Base-by-base conservation (phyloP, 352 stramenopile genomes). In the Phytophthora pluvialis region DNA sequence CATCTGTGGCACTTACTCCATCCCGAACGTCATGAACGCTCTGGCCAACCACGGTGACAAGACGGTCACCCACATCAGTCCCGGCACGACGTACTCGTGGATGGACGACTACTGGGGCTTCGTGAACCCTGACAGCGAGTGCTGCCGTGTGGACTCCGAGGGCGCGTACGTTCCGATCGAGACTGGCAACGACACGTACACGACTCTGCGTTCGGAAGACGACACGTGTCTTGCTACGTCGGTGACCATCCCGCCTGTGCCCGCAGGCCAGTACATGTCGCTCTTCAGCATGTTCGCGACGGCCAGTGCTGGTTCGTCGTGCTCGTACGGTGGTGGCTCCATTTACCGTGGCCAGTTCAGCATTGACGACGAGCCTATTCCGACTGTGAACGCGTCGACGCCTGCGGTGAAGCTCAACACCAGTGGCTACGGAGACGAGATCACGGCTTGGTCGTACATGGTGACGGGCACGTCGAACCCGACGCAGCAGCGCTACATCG, bases 221-320 rank as follows among this genome's bases (percentile, higher is more conserved):
- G 54, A 60, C n/a, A 75, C 76, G 11, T 88, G 80, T 32, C 59
- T 89, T 15, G 51, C 77, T 35, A 59, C 74, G 25, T 60, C 64
- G 50, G 53, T 79, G 36, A 67, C 50, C 0, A 52, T 77, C 2
- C 80, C 81, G 10, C 78, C 81, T 32, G 77, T 90, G 3, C 75
- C 83, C 1, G 44, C n/a, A 75, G 16, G 59, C 74, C 69, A 75
- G 50, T 92, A 81, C 75, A 90, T 89, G 75, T 88, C 77, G 21
- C 75, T 90, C 50, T 92, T 92, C 58, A 82, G 78, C 47, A 90
- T 92, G 68, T 92, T 92, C 52, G 66, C 78, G 4, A 86, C 65
- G 10, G 83, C 83, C 13, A 88, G 77, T 63, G 81, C 83, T 33
- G 80, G 81, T 16, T 70, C 70, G 1, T 71, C 81, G 43, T 91